Base-by-base conservation (phyloP, 768 basidiomycete genomes). In the Lepiota brunneoincarnata region DNA sequence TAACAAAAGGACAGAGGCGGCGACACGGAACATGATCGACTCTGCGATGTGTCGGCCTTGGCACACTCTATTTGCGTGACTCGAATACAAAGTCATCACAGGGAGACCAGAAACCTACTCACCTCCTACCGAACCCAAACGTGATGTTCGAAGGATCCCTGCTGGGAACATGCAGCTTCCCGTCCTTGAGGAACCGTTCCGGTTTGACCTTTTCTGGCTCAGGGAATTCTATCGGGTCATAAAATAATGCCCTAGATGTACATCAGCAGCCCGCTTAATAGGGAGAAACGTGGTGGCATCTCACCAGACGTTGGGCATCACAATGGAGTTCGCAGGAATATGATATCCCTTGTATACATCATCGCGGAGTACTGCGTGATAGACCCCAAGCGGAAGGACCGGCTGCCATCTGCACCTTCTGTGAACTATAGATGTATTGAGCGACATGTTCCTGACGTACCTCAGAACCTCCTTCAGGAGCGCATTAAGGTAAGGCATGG, bases 61-160 rank as follows among this genome's bases (percentile, higher is more conserved):
- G 58, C 83, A 84, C 51, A 75, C 68, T 53, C 79, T 80, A 54
- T 49, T 41, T 28, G 26, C 28, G 21, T 35, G 49, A 36, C 15
- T 34, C 14, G 15, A 21, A 44, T 23, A 10, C n/a, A n/a, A 54
- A 7, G n/a, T n/a, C n/a, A n/a, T n/a, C n/a, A 37, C 20, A 41
- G n/a, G 11, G 35, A 42, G 6, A n/a, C n/a, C n/a, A n/a, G n/a
- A n/a, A n/a, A n/a, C n/a, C 14, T 4, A 17, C 68, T 65, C 51
- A 79, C 78, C 79, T 68, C 49, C 81, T 70, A 26, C 82, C 81
- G 64, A 83, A 84, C 6, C 81, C 81, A 60, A 82, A 83, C 15
- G 79, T 71, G 36, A 79, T 61, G 36, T 75, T 73, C 34, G 72
- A 67, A 34, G 81, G 79, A 62, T 82, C 75, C 15, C 69, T 54